Conservation (phyloP, 345 rosid species). For the Eucalyptus microcorys region DNA sequence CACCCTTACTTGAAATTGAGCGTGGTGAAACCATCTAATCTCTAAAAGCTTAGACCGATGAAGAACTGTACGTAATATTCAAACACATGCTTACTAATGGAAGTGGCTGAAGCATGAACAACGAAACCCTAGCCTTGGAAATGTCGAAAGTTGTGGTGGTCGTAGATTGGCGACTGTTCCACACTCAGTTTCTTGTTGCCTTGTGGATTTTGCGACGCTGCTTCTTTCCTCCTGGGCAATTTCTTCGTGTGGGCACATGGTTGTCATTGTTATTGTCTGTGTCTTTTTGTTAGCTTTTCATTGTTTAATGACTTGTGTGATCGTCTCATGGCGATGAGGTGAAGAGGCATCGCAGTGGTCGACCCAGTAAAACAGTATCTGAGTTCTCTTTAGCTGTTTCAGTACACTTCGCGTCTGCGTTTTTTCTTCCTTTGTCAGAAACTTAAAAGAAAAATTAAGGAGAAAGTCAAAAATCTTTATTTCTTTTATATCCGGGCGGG, state of each 20-base stretch:
- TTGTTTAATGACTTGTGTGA: background rate
- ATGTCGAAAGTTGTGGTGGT: background rate
- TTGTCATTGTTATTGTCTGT: background rate
- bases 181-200: background rate
- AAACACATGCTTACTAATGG: background rate
- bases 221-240: background rate
- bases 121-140: background rate
- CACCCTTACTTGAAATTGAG: background rate
- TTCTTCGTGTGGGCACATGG: background rate
- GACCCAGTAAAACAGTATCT: background rate
- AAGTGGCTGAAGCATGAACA: background rate
- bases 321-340: background rate
- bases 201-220: background rate
- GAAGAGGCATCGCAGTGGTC: background rate
- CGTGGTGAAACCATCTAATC: background rate
- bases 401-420: background rate
- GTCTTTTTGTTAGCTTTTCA: background rate
- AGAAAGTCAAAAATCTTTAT: constrained; percentile 23
- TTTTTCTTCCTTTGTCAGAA: constrained; percentile 13
- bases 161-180: background rate
- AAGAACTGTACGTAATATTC: background rate
- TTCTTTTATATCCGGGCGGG: background rate
- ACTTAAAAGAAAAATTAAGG: constrained; percentile 1
- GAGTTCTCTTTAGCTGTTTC: background rate
- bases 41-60: background rate